Base-by-base conservation (phyloP, 257 asterid genomes). In the Jacaranda mimosifolia region DNA sequence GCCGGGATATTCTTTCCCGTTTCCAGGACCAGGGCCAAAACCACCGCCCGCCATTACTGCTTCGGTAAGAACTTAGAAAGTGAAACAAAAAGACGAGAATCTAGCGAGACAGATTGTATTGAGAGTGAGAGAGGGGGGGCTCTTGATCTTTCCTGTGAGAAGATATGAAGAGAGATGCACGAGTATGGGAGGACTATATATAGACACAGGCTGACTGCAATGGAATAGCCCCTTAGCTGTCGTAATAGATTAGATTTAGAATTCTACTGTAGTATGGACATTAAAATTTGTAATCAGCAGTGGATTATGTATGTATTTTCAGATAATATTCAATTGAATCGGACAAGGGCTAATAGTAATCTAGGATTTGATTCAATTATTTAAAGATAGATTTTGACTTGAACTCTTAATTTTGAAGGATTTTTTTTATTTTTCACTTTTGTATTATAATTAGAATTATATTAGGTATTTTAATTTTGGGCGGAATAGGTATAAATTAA, bases 41-140 rank as follows among this genome's bases (percentile, higher is more conserved):
- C 96, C 98, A 70, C 97, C 97, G 35, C 94, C 98, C 18, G 98
- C 97, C 98, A 93, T 93, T 73, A 55, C 76, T 72, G 5, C 19
- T 68, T 64, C 36, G 12, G 17, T 40, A 2, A 26, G 32, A 62
- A 17, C 39, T 39, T 11, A 13, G 36, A 55, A 5, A 46, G 9
- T 52, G n/a, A 70, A 32, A 45, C 6, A 9, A 8, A 9, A 40
- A 35, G 49, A 68, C 4, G 51, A 26, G 32, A 26, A 26, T 26
- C 32, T 26, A 2, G 32, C 1, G 32, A 26, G 32, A 26, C 32
- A 26, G 2, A 0, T 21, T 14, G 42, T n/a, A 64, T 75, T 4
- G 6, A 5, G 15, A 32, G 9, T 18, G 9, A 3, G 67, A 14
- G 70, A 72, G 64, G n/a, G n/a, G n/a, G n/a, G n/a, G n/a, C n/a